Base-by-base conservation (phyloP, 2,329 filamentous ascomycete species). In the Nemania sp. region DNA sequence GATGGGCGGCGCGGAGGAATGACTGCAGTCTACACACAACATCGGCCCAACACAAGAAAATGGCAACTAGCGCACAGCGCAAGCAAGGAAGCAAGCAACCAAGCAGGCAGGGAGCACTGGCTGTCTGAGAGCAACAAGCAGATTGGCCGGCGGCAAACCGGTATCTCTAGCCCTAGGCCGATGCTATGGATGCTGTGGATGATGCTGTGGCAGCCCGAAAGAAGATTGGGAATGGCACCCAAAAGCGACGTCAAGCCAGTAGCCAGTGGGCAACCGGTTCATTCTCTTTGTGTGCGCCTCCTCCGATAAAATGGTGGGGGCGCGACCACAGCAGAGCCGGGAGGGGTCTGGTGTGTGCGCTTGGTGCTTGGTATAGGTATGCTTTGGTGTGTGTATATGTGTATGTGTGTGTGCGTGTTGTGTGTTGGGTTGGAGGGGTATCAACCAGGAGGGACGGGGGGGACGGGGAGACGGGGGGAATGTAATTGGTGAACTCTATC, bases 191-290 rank as follows among this genome's bases (percentile, higher is more conserved):
- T n/a, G n/a, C 29, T 32, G 8, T 32, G 29, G 29, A n/a, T n/a
- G 51, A 53, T 53, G 51, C 70, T 72, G 70, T 73, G 70, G 66
- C 72, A 70, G 73, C 68, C 73, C 73, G 69, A 74, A 72, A 73
- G 67, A 68, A 66, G 58, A 67, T 58, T 60, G 47, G 64, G 41
- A 65, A 65, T 62, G 67, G 54, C 63, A 69, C 63, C 69, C 67
- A 69, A 70, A 68, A 59, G 41, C 24, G 18, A 54, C n/a, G 15
- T 32, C 45, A 32, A n/a, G 29, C 29, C 29, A 32, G 29, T 32
- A 59, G 65, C 70, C 67, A 72, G 67, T 54, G 63, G 58, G 62
- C 58, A 67, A 67, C 70, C 73, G 73, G 58, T 58, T 59, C 64
- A 58, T 57, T 65, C 66, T 61, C 56, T 69, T 64, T 69, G 67